Percentiles rank a stretch among this genome's conserved stretches.
phyloP scores from a whole-genome alignment of 164 flowering plant genomes.

The Nelumbo lutea region DNA sequence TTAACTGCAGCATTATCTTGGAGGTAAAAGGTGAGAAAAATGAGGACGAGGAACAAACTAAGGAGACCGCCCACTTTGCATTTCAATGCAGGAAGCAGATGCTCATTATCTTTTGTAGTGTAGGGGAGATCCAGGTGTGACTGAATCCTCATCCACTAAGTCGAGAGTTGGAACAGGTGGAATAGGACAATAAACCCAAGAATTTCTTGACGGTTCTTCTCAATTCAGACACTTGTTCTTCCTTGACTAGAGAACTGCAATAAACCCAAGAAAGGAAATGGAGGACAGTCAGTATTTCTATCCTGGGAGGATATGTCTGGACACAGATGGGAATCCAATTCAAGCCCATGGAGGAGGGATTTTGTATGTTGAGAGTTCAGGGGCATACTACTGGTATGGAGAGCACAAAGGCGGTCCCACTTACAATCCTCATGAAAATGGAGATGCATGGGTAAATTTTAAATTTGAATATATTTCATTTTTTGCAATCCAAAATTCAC shows the following conservation, averaged over 20 bases:
- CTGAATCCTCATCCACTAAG: conserved; percentile 34
- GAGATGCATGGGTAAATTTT: conserved; percentile 79
- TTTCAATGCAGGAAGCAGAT: conserved; percentile 89
- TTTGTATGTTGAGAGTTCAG: conserved; percentile 51
- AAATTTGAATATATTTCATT: not conserved
- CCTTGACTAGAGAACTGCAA: conserved; percentile 54
- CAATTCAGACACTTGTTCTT: conserved; percentile 72
- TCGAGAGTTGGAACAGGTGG: conserved; percentile 69
- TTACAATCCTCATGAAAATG: conserved; percentile 80
- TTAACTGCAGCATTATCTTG: conserved; percentile 56
- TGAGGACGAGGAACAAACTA: conserved; percentile 83
- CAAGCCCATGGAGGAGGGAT: conserved; percentile 99
- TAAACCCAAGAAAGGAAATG: conserved; percentile 56
- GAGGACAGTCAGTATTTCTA: conserved; percentile 57
- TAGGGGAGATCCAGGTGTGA: conserved; percentile 38
- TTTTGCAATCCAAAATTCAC: not conserved
- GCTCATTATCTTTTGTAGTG: conserved; percentile 41
- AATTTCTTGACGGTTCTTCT: conserved; percentile 90
- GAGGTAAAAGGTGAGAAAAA: conserved; percentile 51
- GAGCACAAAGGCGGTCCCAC: conserved; percentile 97
- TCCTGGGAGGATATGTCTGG: conserved; percentile 92
- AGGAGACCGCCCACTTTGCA: conserved; percentile 68
- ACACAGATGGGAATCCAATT: conserved; percentile 88
- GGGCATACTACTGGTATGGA: conserved; percentile 93
- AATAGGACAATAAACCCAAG: conserved; percentile 74